These are phyloP conservation scores for Opeltia flavorubescens DNA, from an alignment of 495 filamentous ascomycete species.

Conservation along the genomic window DNA sequence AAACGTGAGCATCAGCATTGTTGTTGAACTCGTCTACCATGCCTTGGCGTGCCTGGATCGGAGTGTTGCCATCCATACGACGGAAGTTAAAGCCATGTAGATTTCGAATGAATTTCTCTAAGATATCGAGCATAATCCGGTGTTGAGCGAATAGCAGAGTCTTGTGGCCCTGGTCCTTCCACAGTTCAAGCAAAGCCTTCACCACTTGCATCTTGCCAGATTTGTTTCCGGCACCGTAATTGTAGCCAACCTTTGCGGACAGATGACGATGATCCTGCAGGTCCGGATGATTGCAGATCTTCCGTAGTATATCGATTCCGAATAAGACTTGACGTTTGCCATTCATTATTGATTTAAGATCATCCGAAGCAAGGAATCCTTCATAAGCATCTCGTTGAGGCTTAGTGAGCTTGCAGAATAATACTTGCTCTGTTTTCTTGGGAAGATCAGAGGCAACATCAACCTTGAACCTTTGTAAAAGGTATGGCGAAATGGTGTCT, in stretches of 20 bases:
- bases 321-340: constrained; percentile 66
- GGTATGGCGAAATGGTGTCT: constrained; percentile 78
- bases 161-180: constrained; percentile 80
- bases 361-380: constrained; percentile 64
- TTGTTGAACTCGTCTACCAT: constrained; percentile 89
- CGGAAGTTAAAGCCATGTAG: constrained; percentile 60
- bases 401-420: constrained; percentile 83
- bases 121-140: constrained; percentile 82
- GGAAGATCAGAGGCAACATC: constrained; percentile 90
- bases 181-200: constrained; percentile 66
- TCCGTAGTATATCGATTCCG: constrained; percentile 81
- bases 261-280: constrained; percentile 51
- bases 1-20: constrained; percentile 63
- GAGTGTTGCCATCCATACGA: constrained; percentile 86
- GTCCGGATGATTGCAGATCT: constrained; percentile 96
- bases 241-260: constrained; percentile 42
- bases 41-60: constrained; percentile 64
- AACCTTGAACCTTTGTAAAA: constrained; percentile 84
- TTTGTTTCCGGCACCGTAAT: constrained; percentile 57
- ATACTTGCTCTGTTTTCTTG: constrained; percentile 84
- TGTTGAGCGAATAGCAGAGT: constrained; percentile 84
- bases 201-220: constrained; percentile 95
- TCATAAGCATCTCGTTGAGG: constrained; percentile 64
- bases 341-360: constrained; percentile 62
- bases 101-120: constrained; percentile 60